Percentiles rank a stretch among this genome's conserved stretches.
Conservation (phyloP, 2,329 filamentous ascomycete genomes). For the Ascochyta lentis region DNA sequence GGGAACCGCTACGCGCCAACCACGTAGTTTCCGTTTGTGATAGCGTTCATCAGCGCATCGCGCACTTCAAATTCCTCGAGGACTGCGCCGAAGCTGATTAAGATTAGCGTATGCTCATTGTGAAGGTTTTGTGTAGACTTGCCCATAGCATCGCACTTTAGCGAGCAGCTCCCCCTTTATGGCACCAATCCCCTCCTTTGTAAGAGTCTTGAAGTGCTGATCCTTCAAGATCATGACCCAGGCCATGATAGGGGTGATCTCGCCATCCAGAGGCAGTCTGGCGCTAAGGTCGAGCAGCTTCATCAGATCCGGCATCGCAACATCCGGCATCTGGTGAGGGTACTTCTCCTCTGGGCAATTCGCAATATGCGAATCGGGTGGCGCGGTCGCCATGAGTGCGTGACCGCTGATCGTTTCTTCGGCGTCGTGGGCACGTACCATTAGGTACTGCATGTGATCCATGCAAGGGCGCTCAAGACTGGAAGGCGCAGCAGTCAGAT, state of each 20-base stretch:
- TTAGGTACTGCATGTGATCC: conserved; percentile 82
- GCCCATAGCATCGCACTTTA: conserved; percentile 95
- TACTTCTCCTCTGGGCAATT: conserved; percentile 63
- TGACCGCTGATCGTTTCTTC: conserved; percentile 76
- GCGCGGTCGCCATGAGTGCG: conserved; percentile 90
- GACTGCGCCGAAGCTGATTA: conserved; percentile 68
- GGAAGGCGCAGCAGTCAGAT: conserved; percentile 40
- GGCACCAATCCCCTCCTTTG: conserved; percentile 70
- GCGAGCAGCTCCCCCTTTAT: conserved; percentile 75
- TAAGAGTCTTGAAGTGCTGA: conserved; percentile 68
- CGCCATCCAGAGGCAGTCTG: conserved; percentile 81
- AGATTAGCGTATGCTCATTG: conserved; percentile 12
- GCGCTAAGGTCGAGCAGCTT: conserved; percentile 86
- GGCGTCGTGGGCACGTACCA: conserved; percentile 62
- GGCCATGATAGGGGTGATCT: conserved; percentile 95
- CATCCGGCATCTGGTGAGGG: conserved; percentile 77
- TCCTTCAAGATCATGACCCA: conserved; percentile 78
- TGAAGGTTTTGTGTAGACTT: conserved; percentile 49
- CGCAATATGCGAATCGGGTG: conserved; percentile 70
- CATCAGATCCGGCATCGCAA: conserved; percentile 73
- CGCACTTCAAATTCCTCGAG: conserved; percentile 75
- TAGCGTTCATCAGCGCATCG: conserved; percentile 77
- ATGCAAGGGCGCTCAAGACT: conserved; percentile 94
- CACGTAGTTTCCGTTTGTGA: conserved; percentile 49
- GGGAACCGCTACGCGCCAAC: conserved; percentile 3